Evolutionary conservation across 2,329 filamentous ascomycete genomes (phyloP), one percentile per base, ranked within the genome.

Genomic region (Aspergillus candidus): DNA sequence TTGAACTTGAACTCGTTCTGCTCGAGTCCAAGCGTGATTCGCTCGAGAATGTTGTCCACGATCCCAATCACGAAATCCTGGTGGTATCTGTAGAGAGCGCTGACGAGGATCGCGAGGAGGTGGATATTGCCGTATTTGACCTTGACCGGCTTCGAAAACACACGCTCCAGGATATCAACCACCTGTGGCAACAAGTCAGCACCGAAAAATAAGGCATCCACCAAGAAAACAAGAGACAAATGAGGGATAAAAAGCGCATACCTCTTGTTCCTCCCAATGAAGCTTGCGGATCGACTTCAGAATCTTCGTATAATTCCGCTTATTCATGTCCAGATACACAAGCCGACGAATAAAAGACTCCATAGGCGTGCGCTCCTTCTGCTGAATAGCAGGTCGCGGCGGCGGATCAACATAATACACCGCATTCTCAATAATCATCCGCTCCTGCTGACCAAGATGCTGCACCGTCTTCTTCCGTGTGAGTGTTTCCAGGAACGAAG

Each of bases 71-170:
- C 86, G 59, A 98, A 98, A 10, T 84, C 82, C 45, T 90, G 86
- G 54, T 98, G 93, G 57, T 97, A 94, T 11, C 90, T 83, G 61
- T 94, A 90, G 34, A 98, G 75, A 1, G 89, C 88, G 48, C 88
- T 87, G 32, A 94, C 79, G 18, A 97, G 80, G 46, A 95, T 91
- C 2, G 90, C 89, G 40, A 98, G 78, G 40, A 97, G 79, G 64
- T 97, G 88, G 52, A 98, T 88, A 60, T 94, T 97, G 59, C 90
- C 90, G 68, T 94, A 98, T 66, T 95, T 96, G 68, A 98, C 88
- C 71, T 96, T 97, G 37, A 87, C 88, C 11, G 94, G 93, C 63
- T 95, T 96, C 41, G 89, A 88, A 63, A 97, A 98, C 35, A 96
- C 83, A 64, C 94, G 95, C 61, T 89, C 84, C 17, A 96, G 71